Evolutionary conservation across 352 stramenopile genomes (phyloP).

Genomic region (Phytophthora tentaculata): DNA sequence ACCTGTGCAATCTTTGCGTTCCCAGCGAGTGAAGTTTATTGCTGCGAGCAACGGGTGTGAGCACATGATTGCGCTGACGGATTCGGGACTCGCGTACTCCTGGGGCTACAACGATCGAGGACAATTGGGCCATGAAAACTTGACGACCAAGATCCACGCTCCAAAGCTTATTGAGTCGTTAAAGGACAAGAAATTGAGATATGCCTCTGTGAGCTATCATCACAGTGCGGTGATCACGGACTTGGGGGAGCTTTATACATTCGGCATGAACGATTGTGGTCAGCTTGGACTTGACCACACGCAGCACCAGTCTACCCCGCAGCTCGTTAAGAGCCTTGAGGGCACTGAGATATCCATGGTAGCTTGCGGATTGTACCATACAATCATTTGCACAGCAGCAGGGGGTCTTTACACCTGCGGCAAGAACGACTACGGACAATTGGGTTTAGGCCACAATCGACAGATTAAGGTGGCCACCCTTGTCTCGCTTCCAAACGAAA

Average conservation of each 20-base stretch:
- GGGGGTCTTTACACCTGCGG: constrained; percentile 82
- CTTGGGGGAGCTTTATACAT: constrained; percentile 82
- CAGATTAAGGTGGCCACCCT: constrained; percentile 75
- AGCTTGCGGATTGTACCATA: constrained; percentile 86
- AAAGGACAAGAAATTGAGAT: constrained; percentile 85
- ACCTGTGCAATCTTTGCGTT: constrained; percentile 78
- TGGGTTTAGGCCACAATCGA: constrained; percentile 79
- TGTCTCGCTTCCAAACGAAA: constrained; percentile 69
- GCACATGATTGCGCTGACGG: constrained; percentile 87
- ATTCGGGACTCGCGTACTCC: constrained; percentile 81
- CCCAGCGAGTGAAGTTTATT: constrained; percentile 80
- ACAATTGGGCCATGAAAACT: constrained; percentile 85
- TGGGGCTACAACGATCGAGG: constrained; percentile 91
- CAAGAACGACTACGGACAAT: constrained; percentile 90
- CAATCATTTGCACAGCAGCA: constrained; percentile 69
- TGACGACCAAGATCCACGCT: constrained; percentile 84
- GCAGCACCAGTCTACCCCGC: constrained; percentile 72
- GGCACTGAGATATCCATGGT: constrained; percentile 80
- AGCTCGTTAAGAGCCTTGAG: constrained; percentile 80
- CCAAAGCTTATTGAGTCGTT: constrained; percentile 87
- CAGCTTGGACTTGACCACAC: constrained; percentile 87
- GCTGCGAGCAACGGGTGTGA: constrained; percentile 90
- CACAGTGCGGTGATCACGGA: constrained; percentile 84
- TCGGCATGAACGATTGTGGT: constrained; percentile 91
- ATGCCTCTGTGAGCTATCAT: constrained; percentile 86